Evolutionary conservation across 1,284 basidiomycete genomes (phyloP).

Genomic region (Uromyces viciae-fabae): DNA sequence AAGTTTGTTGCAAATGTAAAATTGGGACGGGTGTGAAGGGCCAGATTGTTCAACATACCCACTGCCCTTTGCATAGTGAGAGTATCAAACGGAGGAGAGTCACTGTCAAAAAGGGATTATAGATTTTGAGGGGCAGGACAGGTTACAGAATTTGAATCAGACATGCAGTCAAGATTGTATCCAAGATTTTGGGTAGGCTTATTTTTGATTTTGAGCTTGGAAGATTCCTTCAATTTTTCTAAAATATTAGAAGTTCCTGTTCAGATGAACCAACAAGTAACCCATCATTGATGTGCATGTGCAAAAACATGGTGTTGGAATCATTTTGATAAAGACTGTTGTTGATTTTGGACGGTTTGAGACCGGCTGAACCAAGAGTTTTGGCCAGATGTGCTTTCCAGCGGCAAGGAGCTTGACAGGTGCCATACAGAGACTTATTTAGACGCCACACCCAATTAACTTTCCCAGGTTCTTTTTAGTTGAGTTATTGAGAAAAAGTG

Average conservation of each 20-base stretch:
- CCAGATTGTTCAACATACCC: slow-evolving; percentile 1
- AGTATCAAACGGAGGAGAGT: background rate
- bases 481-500: no score
- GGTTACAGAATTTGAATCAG: background rate
- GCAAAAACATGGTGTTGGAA: background rate
- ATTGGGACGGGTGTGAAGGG: slow-evolving; percentile 6
- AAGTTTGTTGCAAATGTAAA: background rate
- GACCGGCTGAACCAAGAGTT: background rate
- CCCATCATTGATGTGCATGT: background rate
- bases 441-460: slow-evolving; percentile 13
- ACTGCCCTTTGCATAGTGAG: background rate
- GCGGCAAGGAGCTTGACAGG: background rate
- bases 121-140: background rate
- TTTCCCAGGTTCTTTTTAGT: background rate
- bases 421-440: slow-evolving; percentile 18
- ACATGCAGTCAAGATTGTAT: background rate
- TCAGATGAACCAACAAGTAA: background rate
- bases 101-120: background rate
- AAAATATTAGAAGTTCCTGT: background rate
- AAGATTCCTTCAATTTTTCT: background rate
- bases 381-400: background rate
- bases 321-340: background rate
- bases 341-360: background rate
- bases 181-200: background rate
- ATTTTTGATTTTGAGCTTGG: slow-evolving; percentile 5